Percentiles rank a stretch among this genome's conserved stretches.
Conservation (phyloP, 1,284 basidiomycete genomes). For the Austroboletus olivaceoglutinosus region DNA sequence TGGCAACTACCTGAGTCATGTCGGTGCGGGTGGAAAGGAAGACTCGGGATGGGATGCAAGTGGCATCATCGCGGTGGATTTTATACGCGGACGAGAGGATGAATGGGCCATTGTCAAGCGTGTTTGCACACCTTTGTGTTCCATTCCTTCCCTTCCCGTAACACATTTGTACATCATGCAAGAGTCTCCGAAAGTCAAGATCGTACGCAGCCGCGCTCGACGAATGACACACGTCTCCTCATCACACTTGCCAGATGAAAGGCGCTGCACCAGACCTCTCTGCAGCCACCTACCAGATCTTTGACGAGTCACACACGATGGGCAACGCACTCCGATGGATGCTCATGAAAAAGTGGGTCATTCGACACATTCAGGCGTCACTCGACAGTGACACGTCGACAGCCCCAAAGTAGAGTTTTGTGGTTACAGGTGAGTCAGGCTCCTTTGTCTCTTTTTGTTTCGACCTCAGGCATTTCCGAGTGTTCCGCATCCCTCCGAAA, state of each 20-base stretch:
- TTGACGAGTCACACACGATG: constrained; percentile 93
- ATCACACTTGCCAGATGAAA: constrained; percentile 49
- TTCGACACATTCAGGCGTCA: neutral
- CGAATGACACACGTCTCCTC: neutral
- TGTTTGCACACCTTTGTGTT: neutral
- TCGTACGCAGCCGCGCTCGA: constrained; percentile 39
- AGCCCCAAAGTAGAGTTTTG: constrained; percentile 99
- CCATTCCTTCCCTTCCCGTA: neutral
- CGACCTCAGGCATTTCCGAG: constrained; percentile 41
- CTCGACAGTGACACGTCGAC: neutral
- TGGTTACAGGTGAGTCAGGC: constrained; percentile 78
- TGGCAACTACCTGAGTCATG: no score
- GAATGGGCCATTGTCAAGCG: neutral
- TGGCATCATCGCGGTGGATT: constrained; percentile 6
- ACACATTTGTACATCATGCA: constrained; percentile 43
- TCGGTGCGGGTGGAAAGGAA: no score
- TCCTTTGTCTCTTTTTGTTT: constrained; percentile 12
- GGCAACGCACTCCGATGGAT: constrained; percentile 96
- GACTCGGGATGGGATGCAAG: no score
- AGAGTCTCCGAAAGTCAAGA: constrained; percentile 50
- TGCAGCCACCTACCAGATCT: constrained; percentile 88
- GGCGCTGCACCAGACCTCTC: constrained; percentile 83
- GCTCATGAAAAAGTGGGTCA: constrained; percentile 95
- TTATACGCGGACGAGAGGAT: constrained; percentile 25
- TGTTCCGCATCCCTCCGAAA: constrained; percentile 95